Base-by-base conservation (phyloP, 805 yeast species). In the Kazachstania africana region DNA sequence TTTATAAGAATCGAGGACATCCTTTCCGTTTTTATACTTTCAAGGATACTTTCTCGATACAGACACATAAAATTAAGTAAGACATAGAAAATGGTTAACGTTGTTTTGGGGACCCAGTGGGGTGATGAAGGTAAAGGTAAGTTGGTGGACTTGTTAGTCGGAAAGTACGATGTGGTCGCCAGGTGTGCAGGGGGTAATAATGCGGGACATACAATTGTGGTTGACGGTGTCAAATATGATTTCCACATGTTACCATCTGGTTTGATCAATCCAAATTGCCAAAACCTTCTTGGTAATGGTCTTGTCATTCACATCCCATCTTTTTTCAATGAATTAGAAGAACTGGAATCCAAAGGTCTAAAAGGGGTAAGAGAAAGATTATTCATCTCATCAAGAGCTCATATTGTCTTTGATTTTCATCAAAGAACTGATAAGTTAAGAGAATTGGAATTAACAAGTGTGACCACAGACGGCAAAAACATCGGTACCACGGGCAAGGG, bases 41-140 rank as follows among this genome's bases (percentile, higher is more conserved):
- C n/a, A n/a, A n/a, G n/a, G n/a, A n/a, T n/a, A n/a, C n/a, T n/a
- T n/a, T n/a, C n/a, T n/a, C n/a, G n/a, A n/a, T n/a, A n/a, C n/a
- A n/a, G n/a, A n/a, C n/a, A n/a, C n/a, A n/a, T n/a, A n/a, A n/a
- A n/a, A n/a, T n/a, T n/a, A n/a, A n/a, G n/a, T n/a, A n/a, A n/a
- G n/a, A n/a, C n/a, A n/a, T n/a, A n/a, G n/a, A n/a, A 16, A 22
- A 62, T 63, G 68, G 63, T 62, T 46, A 60, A 62, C 54, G 97
- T 91, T 43, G 99, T 91, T 34, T 70, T 91, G 50, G 99, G 99
- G 37, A 67, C 97, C 62, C 99, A 91, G 63, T 91, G 99, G 99
- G 99, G 99, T 43, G 99, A 91, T 56, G 99, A 91, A 73, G 99
- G 99, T 56, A 91, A 91, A 58, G 99, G 99, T 36, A 91, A 91